Evolutionary conservation across 345 rosid species (phyloP).

Genomic region (Salix suchowensis): DNA sequence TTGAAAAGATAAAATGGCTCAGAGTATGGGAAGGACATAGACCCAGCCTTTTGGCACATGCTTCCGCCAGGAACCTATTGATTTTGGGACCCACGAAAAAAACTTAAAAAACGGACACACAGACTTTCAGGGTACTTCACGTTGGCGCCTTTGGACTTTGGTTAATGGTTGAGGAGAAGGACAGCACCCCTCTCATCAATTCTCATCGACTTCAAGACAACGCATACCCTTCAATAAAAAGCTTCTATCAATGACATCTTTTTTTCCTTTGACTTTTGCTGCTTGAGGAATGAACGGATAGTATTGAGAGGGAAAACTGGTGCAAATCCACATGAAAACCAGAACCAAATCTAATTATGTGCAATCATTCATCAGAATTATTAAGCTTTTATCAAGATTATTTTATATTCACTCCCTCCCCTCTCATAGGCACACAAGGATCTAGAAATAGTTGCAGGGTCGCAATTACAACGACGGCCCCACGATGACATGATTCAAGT

Average conservation of each 20-base stretch:
- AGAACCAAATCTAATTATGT: conserved; percentile 31
- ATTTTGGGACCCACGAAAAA: conserved; percentile 27
- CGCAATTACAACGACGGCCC: not conserved
- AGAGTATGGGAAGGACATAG: conserved; percentile 34
- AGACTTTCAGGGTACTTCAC: conserved; percentile 13
- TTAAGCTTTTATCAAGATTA: not conserved
- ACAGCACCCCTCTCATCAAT: too few relatives aligned
- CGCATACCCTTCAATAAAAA: not conserved
- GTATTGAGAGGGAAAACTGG: not conserved
- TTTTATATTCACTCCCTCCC: not conserved
- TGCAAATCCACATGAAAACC: conserved; percentile 1
- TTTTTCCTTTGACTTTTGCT: not conserved
- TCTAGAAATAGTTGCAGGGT: not conserved
- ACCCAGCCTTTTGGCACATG: conserved; percentile 59
- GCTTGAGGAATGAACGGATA: conserved; percentile 10
- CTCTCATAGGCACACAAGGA: not conserved
- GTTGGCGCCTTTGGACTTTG: not conserved
- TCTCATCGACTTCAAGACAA: not conserved
- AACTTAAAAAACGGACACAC: conserved; percentile 8
- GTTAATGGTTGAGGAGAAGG: not conserved
- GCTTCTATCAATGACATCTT: not conserved
- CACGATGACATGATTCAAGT: not conserved
- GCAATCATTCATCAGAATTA: conserved; percentile 33
- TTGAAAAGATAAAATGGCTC: conserved; percentile 13
- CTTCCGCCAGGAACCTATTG: conserved; percentile 24